Evolutionary conservation across 768 basidiomycete genomes (phyloP).

Genomic region (Butyriboletus loyo): DNA sequence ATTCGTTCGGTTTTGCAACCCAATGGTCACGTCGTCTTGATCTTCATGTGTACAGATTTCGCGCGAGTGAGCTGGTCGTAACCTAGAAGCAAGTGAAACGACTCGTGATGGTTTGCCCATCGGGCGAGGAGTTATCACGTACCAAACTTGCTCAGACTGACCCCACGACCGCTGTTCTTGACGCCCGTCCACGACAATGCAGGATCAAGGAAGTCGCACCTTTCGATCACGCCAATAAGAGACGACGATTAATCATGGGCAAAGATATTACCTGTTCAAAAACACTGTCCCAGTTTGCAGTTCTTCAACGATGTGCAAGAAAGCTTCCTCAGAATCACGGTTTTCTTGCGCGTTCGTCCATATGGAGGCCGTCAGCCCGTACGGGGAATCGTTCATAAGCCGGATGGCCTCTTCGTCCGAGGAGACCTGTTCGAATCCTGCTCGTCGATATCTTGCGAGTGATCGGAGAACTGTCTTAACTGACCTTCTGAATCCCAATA

Average conservation of each 20-base stretch:
- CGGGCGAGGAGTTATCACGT: conserved; percentile 19
- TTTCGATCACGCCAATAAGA: conserved; percentile 23
- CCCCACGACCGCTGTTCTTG: conserved; percentile 88
- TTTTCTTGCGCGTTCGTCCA: conserved; percentile 79
- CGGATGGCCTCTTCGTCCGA: conserved; percentile 84
- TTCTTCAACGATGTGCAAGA: conserved; percentile 59
- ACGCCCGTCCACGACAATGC: conserved; percentile 93
- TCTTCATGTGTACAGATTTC: conserved; percentile 83
- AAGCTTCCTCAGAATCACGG: conserved; percentile 61
- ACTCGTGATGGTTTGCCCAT: neutral
- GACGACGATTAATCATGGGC: neutral
- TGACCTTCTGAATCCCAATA: conserved; percentile 88
- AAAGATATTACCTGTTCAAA: conserved; percentile 64
- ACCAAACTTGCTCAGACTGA: conserved; percentile 91
- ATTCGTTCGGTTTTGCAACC: too few species aligned
- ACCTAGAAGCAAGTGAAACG: conserved; percentile 42
- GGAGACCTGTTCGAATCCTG: conserved; percentile 47
- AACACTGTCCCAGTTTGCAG: conserved; percentile 92
- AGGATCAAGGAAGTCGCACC: conserved; percentile 89
- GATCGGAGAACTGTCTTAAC: neutral
- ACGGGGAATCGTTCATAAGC: conserved; percentile 96
- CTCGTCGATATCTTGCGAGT: neutral
- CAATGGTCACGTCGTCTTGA: conserved; percentile 43
- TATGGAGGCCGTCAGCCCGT: conserved; percentile 90
- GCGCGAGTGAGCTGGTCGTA: conserved; percentile 83